phyloP scores from a whole-genome alignment of 192 early-diverging fungal genomes.

The Thoreauomyces humboldtii region DNA sequence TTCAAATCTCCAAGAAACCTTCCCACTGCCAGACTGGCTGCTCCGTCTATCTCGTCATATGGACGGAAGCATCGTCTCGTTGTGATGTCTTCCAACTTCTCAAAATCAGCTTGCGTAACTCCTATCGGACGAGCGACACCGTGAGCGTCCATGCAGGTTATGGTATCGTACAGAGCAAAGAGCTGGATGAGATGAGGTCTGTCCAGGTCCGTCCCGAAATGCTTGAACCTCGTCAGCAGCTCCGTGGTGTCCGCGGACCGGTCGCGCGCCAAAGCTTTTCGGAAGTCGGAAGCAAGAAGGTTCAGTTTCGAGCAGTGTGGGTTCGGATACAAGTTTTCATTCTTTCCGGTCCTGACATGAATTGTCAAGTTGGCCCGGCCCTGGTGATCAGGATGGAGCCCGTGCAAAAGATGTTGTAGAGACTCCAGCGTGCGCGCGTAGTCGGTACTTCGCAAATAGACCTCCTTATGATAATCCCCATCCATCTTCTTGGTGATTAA shows the following conservation, averaged over 20 bases:
- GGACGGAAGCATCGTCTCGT: slow-evolving; percentile 30
- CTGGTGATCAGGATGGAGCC: slow-evolving; percentile 52
- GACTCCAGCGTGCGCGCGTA: slow-evolving; percentile 66
- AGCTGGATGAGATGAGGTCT: slow-evolving; percentile 28
- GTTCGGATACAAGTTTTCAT: slow-evolving; percentile 30
- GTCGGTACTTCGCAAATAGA: slow-evolving; percentile 59
- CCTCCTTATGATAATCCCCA: slow-evolving; percentile 13
- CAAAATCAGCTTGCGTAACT: slow-evolving; percentile 32
- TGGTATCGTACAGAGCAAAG: slow-evolving; percentile 38
- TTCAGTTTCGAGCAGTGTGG: slow-evolving; percentile 16
- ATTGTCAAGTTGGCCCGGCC: slow-evolving; percentile 14
- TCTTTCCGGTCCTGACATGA: not conserved
- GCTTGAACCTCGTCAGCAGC: slow-evolving; percentile 20
- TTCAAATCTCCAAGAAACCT: slow-evolving; percentile 22
- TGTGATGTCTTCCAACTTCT: slow-evolving; percentile 21
- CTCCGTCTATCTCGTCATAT: slow-evolving; percentile 18
- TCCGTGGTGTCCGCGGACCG: not conserved
- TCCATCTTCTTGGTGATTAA: not conserved
- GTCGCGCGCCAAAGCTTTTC: not conserved
- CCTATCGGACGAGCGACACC: slow-evolving; percentile 36
- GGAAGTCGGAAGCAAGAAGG: slow-evolving; percentile 15
- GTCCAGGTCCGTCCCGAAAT: slow-evolving; percentile 10
- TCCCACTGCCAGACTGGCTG: slow-evolving; percentile 23
- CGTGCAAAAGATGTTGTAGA: slow-evolving; percentile 61
- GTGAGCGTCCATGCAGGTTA: slow-evolving; percentile 33